Percentiles rank a stretch among this genome's conserved stretches.
phyloP scores from a whole-genome alignment of 192 early-diverging fungal species.

The Podila clonocystis region DNA sequence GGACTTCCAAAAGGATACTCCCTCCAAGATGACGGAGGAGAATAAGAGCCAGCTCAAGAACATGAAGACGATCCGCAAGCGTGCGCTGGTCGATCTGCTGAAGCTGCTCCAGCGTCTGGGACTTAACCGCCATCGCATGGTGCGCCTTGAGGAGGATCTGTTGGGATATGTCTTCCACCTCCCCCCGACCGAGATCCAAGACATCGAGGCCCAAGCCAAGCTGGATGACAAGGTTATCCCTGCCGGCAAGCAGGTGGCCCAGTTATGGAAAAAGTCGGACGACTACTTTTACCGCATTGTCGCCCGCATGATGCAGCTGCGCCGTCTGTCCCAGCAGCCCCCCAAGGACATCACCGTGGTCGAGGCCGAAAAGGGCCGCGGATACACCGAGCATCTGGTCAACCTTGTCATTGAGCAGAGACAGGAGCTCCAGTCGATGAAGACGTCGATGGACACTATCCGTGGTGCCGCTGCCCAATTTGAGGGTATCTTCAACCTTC shows the following conservation, averaged over 20 bases:
- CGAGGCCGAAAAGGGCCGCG: constrained; percentile 71
- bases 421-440: constrained; percentile 48
- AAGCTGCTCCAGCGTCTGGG: constrained; percentile 78
- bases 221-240: constrained; percentile 39
- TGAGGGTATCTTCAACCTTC: constrained; percentile 36
- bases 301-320: constrained; percentile 70
- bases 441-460: constrained; percentile 39
- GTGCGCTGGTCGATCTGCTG: constrained; percentile 80
- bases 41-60: constrained; percentile 68
- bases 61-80: constrained; percentile 77
- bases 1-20: constrained; percentile 67
- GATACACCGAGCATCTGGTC: constrained; percentile 75
- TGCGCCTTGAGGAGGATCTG: constrained; percentile 51
- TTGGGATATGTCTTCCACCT: constrained; percentile 56
- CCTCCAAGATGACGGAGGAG: constrained; percentile 61
- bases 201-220: constrained; percentile 43
- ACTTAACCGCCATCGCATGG: constrained; percentile 54
- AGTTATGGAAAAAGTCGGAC: constrained; percentile 66
- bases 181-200: constrained; percentile 47
- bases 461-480: constrained; percentile 32
- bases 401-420: constrained; percentile 70
- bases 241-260: constrained; percentile 36
- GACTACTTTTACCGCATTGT: constrained; percentile 76
- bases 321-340: constrained; percentile 52
- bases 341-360: constrained; percentile 69